phyloP scores from a whole-genome alignment of 805 yeast species.

The Sungouiozyma ichnusensis region DNA sequence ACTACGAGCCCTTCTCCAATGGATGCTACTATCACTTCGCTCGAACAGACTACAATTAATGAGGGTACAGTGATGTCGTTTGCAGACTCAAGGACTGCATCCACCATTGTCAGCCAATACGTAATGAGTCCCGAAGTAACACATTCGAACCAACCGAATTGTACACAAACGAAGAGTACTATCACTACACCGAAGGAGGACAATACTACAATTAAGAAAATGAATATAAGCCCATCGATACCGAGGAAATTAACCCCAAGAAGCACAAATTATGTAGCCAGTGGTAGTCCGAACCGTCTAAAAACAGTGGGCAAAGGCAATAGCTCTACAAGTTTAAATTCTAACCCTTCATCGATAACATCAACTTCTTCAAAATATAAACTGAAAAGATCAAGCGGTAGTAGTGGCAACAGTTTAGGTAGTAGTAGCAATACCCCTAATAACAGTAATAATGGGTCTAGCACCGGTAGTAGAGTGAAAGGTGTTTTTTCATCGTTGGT shows the following conservation, averaged over 20 bases:
- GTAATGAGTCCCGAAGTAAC: not conserved
- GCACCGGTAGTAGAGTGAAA: conserved; percentile 37
- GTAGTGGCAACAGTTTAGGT: not conserved
- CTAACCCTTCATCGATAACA: not conserved
- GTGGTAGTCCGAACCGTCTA: not conserved
- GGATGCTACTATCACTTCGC: not conserved
- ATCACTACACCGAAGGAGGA: not conserved
- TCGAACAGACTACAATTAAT: not conserved
- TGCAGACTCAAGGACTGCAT: not conserved
- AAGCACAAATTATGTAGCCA: not conserved
- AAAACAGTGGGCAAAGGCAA: not conserved
- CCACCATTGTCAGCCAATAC: not conserved
- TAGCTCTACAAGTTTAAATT: not conserved
- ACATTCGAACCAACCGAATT: too few relatives aligned
- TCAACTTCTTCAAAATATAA: conserved; percentile 2
- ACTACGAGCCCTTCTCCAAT: not conserved
- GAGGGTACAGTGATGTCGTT: not conserved
- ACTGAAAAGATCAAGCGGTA: conserved; percentile 1
- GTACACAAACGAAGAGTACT: too few relatives aligned
- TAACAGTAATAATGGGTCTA: conserved; percentile 2
- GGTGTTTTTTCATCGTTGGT: conserved; percentile 47
- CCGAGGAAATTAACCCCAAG: not conserved
- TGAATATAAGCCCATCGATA: not conserved
- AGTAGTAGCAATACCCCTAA: conserved; percentile 1
- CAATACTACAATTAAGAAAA: not conserved